Conservation (phyloP, 495 filamentous ascomycete genomes). For the Platismatia glauca region DNA sequence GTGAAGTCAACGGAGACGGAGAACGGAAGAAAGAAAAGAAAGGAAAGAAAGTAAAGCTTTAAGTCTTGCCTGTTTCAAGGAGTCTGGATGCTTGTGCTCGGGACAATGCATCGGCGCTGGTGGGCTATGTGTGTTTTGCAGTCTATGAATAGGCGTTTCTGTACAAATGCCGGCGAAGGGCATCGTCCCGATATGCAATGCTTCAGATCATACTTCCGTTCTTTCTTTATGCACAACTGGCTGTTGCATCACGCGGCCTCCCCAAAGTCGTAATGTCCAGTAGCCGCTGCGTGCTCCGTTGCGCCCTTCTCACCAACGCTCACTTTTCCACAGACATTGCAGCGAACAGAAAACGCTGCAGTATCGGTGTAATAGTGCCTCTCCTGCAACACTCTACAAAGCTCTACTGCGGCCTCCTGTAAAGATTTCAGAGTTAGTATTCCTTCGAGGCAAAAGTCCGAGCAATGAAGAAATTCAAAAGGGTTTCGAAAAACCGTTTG, state of each 20-base stretch:
- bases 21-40: constrained; percentile 35
- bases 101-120: constrained; percentile 14
- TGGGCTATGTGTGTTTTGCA: constrained; percentile 3
- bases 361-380: constrained; percentile 90
- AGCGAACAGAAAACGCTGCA: constrained; percentile 69
- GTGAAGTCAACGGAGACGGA: constrained; percentile 23
- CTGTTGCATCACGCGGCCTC: constrained; percentile 39
- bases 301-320: constrained; percentile 69
- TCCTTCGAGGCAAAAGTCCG: too few relatives aligned
- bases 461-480: too few relatives aligned
- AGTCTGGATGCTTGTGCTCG: neutral
- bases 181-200: neutral
- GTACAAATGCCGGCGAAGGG: neutral
- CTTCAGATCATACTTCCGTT: neutral
- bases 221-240: neutral
- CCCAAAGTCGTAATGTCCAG: constrained; percentile 65
- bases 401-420: constrained; percentile 55
- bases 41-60: constrained; percentile 26
- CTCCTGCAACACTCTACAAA: constrained; percentile 61
- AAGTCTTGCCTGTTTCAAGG: neutral
- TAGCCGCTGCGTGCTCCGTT: constrained; percentile 54
- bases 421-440: too few relatives aligned
- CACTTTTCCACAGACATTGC: constrained; percentile 62
- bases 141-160: constrained; percentile 5
- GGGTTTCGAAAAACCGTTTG: too few relatives aligned